Evolutionary conservation across 108 stramenopile genomes (phyloP).

Genomic region (Cyclostephanos invisitatus): DNA sequence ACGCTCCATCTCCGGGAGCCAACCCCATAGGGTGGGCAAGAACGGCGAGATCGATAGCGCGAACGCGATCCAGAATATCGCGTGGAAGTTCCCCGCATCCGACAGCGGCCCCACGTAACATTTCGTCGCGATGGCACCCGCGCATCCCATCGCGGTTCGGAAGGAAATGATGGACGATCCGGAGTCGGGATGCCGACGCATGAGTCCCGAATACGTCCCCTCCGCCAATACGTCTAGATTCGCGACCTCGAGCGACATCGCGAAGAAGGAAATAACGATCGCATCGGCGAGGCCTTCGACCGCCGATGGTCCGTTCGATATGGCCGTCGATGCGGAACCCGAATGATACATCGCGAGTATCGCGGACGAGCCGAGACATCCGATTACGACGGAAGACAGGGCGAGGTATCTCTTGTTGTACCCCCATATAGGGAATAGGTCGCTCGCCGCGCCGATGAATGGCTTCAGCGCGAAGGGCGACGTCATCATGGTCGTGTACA

Average conservation of each 20-base stretch:
- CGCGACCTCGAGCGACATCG: constrained; percentile 38
- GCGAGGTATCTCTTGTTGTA: constrained; percentile 51
- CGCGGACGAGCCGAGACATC: constrained; percentile 16
- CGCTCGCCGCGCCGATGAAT: constrained; percentile 43
- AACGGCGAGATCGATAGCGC: constrained; percentile 35
- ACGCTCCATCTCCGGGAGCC: constrained; percentile 51
- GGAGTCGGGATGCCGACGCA: constrained; percentile 34
- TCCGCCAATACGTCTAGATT: constrained; percentile 48
- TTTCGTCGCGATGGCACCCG: constrained; percentile 31
- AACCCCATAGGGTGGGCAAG: constrained; percentile 41
- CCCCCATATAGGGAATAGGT: constrained; percentile 32
- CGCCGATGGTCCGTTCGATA: constrained; percentile 27
- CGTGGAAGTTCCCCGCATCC: constrained; percentile 42
- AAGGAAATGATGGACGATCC: constrained; percentile 43
- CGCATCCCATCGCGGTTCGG: constrained; percentile 37
- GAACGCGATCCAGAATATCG: constrained; percentile 47
- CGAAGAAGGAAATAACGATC: constrained; percentile 44
- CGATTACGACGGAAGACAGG: constrained; percentile 37
- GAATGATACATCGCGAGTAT: constrained; percentile 29
- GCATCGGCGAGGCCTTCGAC: constrained; percentile 35
- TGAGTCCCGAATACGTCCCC: constrained; percentile 47
- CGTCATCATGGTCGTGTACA: constrained; percentile 45
- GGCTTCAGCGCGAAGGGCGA: constrained; percentile 54
- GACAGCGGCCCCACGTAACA: constrained; percentile 47
- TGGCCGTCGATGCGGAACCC: constrained; percentile 7